Conservation (phyloP, 2,329 filamentous ascomycete genomes). For the Phoma herbarum region DNA sequence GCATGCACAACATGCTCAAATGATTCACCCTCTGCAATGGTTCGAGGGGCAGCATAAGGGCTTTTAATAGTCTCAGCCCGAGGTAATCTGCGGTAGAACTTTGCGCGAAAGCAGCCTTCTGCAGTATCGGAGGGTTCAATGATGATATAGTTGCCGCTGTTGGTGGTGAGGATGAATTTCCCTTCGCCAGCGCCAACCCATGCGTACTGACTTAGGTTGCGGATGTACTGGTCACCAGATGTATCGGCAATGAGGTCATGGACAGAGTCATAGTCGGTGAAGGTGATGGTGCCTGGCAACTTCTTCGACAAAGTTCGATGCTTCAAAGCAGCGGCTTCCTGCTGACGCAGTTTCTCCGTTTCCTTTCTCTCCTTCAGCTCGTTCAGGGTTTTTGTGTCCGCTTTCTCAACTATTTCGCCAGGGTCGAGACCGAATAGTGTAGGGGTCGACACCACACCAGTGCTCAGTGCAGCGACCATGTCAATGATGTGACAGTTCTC, state of each 20-base stretch:
- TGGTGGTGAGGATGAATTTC: conserved; percentile 74
- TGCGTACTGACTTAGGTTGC: conserved; percentile 74
- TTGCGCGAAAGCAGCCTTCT: conserved; percentile 51
- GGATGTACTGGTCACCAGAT: conserved; percentile 79
- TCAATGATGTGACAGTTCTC: conserved; percentile 93
- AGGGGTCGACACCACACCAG: conserved; percentile 87
- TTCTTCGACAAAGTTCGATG: conserved; percentile 30
- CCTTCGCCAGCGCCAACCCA: conserved; percentile 83
- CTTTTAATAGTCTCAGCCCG: conserved; percentile 48
- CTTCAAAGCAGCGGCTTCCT: conserved; percentile 75
- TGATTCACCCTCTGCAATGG: conserved; percentile 70
- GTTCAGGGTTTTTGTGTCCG: conserved; percentile 69
- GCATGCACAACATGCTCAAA: conserved; percentile 82
- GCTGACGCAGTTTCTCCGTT: conserved; percentile 51
- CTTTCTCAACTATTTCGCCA: conserved; percentile 74
- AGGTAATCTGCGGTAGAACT: conserved; percentile 55
- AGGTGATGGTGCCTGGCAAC: conserved; percentile 66
- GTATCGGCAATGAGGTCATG: conserved; percentile 88
- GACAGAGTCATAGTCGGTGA: conserved; percentile 92
- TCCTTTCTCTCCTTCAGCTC: conserved; percentile 62
- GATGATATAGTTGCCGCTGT: conserved; percentile 66
- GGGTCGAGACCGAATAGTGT: conserved; percentile 94
- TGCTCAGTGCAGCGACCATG: conserved; percentile 86
- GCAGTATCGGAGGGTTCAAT: conserved; percentile 58
- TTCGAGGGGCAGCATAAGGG: conserved; percentile 73